phyloP scores from a whole-genome alignment of 139 green algal genomes.

The Chlorella sp. region DNA sequence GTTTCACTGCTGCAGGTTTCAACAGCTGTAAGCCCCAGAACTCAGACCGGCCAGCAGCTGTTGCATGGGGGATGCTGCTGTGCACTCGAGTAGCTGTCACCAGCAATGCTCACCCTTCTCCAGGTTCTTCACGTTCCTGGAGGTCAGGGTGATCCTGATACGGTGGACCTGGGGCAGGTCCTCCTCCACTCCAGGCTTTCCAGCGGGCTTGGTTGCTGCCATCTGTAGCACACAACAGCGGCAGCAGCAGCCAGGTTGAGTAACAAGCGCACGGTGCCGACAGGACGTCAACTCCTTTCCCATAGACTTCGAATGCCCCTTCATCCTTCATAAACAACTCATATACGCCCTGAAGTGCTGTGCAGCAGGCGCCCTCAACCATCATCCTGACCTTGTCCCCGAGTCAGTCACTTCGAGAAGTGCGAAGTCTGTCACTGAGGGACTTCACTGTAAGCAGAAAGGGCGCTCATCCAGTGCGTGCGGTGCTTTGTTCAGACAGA shows the following conservation, averaged over 20 bases:
- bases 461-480: too few relatives aligned
- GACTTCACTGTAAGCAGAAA: too few relatives aligned
- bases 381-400: not conserved
- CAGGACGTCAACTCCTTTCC: too few relatives aligned
- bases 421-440: not conserved
- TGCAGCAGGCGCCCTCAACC: not conserved
- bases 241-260: too few relatives aligned
- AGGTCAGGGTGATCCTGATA: conserved; percentile 99
- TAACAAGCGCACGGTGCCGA: not conserved
- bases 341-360: not conserved
- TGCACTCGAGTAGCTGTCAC: not conserved
- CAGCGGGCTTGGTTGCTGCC: conserved; percentile 25
- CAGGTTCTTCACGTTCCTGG: conserved; percentile 92
- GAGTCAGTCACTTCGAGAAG: not conserved
- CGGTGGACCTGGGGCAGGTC: conserved; percentile 80
- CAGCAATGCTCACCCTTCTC: conserved; percentile 94
- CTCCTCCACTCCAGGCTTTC: conserved; percentile 56
- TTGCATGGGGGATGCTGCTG: too few relatives aligned
- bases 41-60: too few relatives aligned
- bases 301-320: too few relatives aligned
- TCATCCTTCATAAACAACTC: too few relatives aligned
- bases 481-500: too few relatives aligned
- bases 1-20: not conserved
- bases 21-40: too few relatives aligned
- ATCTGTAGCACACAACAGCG: not conserved